phyloP scores from a whole-genome alignment of 2,329 filamentous ascomycete genomes.

The Mycogone perniciosa region DNA sequence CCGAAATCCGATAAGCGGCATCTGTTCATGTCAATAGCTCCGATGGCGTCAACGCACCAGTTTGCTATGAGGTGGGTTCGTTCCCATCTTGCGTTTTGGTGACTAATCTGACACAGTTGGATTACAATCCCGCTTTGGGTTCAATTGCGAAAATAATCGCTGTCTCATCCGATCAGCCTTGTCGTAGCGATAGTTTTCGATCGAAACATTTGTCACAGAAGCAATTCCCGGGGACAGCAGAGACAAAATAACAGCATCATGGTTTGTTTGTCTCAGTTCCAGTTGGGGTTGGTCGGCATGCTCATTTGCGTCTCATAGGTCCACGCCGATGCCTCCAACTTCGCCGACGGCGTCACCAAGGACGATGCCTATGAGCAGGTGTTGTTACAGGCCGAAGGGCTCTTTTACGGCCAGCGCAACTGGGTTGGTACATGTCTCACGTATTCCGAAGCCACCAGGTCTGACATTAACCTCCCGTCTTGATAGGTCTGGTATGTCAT shows the following conservation, averaged over 20 bases:
- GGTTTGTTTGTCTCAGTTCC: constrained; percentile 7
- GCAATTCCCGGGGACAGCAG: neutral
- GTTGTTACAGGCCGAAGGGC: constrained; percentile 59
- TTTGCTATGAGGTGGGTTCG: constrained; percentile 2
- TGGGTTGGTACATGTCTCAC: constrained; percentile 52
- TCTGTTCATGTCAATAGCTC: neutral
- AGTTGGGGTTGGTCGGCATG: constrained; percentile 1
- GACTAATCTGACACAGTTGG: constrained; percentile 7
- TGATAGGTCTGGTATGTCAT: constrained; percentile 10
- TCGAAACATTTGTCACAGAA: neutral
- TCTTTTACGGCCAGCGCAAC: constrained; percentile 69
- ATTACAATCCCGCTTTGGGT: neutral
- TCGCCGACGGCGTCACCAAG: constrained; percentile 60
- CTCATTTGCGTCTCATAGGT: constrained; percentile 40
- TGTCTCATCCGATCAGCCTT: constrained; percentile 1
- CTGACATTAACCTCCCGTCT: constrained; percentile 1
- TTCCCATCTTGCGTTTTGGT: constrained; percentile 10
- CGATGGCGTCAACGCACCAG: constrained; percentile 11
- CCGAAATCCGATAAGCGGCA: neutral
- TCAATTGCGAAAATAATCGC: neutral
- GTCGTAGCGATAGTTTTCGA: constrained; percentile 5
- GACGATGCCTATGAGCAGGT: constrained; percentile 69
- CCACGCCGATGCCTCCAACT: constrained; percentile 74
- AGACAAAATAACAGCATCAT: constrained; percentile 1
- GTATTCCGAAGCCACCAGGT: neutral